Evolutionary conservation across 2,329 filamentous ascomycete species (phyloP).

Genomic region (Stachybotrys elegans): DNA sequence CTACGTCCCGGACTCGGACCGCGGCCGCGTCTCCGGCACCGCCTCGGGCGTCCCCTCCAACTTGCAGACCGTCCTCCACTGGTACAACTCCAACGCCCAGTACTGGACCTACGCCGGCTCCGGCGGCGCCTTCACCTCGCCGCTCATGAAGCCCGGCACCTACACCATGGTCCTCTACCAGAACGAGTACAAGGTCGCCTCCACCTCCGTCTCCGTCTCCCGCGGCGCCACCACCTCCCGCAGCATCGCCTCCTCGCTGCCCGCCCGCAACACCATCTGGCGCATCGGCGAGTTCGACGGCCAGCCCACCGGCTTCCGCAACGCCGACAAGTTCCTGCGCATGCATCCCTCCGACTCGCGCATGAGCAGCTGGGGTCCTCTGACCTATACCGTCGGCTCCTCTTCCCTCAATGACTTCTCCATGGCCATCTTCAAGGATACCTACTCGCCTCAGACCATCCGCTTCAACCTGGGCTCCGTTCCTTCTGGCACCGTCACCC

Average conservation of each 20-base stretch:
- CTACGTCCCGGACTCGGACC: conserved; percentile 49
- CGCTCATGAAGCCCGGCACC: conserved; percentile 61
- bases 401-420: conserved; percentile 50
- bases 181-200: conserved; percentile 50
- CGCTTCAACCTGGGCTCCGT: conserved; percentile 49
- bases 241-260: conserved; percentile 43
- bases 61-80: conserved; percentile 57
- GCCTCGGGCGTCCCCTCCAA: conserved; percentile 49
- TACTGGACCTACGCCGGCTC: conserved; percentile 58
- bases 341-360: conserved; percentile 65
- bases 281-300: conserved; percentile 64
- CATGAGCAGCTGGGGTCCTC: conserved; percentile 56
- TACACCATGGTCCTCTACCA: conserved; percentile 66
- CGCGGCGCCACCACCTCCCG: conserved; percentile 42
- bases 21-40: conserved; percentile 56
- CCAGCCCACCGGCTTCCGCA: conserved; percentile 58
- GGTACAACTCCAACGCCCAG: conserved; percentile 58
- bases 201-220: conserved; percentile 41
- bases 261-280: conserved; percentile 50
- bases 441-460: conserved; percentile 57
- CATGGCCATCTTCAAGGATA: conserved; percentile 60
- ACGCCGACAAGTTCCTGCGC: conserved; percentile 60
- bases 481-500: conserved; percentile 46
- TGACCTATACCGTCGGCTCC: conserved; percentile 57
- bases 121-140: conserved; percentile 55